A percentile compares a stretch with the other conserved stretches of the same genome.
Evolutionary conservation across 805 yeast species (phyloP).

Genomic region (Monosporozyma servazzii): DNA sequence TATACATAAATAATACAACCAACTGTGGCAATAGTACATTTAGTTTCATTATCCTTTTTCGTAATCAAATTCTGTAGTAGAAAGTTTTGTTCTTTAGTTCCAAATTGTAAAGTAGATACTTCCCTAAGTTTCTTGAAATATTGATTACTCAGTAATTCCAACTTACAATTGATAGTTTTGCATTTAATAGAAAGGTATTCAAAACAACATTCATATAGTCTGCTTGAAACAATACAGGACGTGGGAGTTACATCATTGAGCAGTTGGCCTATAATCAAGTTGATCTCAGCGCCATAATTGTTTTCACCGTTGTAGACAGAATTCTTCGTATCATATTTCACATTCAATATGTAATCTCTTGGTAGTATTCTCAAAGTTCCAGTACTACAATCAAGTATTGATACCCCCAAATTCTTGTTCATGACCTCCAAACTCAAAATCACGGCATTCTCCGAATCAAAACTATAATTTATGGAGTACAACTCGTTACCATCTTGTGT

Average conservation of each 20-base stretch:
- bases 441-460: constrained; percentile 6
- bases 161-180: constrained; percentile 3
- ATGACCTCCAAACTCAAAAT: constrained; percentile 12
- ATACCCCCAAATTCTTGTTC: constrained; percentile 8
- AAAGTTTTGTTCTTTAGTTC: background rate
- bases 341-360: constrained; percentile 11
- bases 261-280: constrained; percentile 9
- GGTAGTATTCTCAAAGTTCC: constrained; percentile 8
- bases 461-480: background rate
- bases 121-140: constrained; percentile 3
- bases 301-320: background rate
- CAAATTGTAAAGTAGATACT: constrained; percentile 1
- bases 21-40: constrained; percentile 8
- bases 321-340: background rate
- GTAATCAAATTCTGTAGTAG: background rate
- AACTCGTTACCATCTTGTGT: background rate
- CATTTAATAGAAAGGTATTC: constrained; percentile 7
- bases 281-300: constrained; percentile 10
- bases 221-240: constrained; percentile 14
- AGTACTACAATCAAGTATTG: constrained; percentile 8
- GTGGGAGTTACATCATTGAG: constrained; percentile 12
- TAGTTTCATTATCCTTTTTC: constrained; percentile 1
- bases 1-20: constrained; percentile 6
- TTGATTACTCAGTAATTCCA: constrained; percentile 10
- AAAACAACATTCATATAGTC: constrained; percentile 9